Evolutionary conservation across 257 asterid species (phyloP).

Genomic region (Thymus mandschuricus): DNA sequence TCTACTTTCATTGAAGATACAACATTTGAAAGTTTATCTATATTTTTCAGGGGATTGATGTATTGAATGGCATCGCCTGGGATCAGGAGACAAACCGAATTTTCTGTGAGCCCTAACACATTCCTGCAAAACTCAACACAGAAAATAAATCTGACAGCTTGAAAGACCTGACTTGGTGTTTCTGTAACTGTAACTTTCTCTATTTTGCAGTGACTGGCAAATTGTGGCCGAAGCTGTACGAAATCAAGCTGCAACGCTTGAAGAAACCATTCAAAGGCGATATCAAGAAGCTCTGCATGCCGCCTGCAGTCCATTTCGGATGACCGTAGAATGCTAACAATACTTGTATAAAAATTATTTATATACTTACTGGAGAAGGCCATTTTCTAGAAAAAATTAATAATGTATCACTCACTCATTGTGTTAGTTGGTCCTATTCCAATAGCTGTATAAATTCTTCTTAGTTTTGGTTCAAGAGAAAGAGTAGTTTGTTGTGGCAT

Average conservation of each 20-base stretch:
- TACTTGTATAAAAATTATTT: not conserved
- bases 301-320: slow-evolving; percentile 37
- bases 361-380: not conserved
- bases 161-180: not conserved
- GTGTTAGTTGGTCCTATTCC: not conserved
- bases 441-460: not conserved
- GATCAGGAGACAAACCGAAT: slow-evolving; percentile 60
- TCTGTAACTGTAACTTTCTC: not conserved
- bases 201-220: slow-evolving; percentile 66
- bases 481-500: not conserved
- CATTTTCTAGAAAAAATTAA: not conserved
- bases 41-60: slow-evolving; percentile 68
- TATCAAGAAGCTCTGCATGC: slow-evolving; percentile 53
- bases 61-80: slow-evolving; percentile 97
- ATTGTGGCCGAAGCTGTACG: slow-evolving; percentile 74
- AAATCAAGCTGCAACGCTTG: slow-evolving; percentile 53
- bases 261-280: slow-evolving; percentile 46
- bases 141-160: not conserved
- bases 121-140: not conserved
- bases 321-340: slow-evolving; percentile 19
- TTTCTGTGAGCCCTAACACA: slow-evolving; percentile 54
- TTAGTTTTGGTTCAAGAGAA: not conserved
- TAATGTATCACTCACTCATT: too few species aligned
- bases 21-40: not conserved
- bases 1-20: not conserved